A percentile compares a stretch with the other conserved stretches of the same genome.
Conservation (phyloP, 257 asterid species). For the Thymus quinquecostatus region DNA sequence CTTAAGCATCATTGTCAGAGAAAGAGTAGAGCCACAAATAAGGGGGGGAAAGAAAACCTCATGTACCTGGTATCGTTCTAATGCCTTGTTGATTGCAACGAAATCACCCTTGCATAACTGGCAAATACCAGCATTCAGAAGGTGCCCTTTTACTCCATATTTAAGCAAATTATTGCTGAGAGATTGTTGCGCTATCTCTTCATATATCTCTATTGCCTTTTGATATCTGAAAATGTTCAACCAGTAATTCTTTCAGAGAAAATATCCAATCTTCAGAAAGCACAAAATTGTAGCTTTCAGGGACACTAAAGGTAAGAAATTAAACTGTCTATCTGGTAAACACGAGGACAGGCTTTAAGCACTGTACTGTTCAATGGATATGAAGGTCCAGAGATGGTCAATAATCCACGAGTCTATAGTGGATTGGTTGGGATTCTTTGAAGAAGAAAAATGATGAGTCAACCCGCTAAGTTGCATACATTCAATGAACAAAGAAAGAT, state of each 20-base stretch:
- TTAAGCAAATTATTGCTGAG: constrained; percentile 63
- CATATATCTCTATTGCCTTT: constrained; percentile 64
- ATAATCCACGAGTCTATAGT: constrained; percentile 1
- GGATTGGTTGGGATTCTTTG: neutral
- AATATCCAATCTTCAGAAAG: constrained; percentile 20
- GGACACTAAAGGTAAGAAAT: neutral
- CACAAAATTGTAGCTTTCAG: neutral
- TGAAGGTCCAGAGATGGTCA: constrained; percentile 9
- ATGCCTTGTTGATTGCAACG: constrained; percentile 62
- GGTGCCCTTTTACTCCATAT: constrained; percentile 80
- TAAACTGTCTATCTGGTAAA: constrained; percentile 7
- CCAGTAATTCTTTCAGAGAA: constrained; percentile 29
- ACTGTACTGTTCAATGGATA: neutral
- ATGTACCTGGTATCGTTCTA: constrained; percentile 59
- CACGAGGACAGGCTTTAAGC: constrained; percentile 7
- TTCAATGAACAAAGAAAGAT: neutral
- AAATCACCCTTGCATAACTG: constrained; percentile 67
- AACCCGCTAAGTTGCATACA: constrained; percentile 3
- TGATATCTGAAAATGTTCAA: constrained; percentile 51
- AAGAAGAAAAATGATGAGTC: constrained; percentile 6
- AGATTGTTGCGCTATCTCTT: constrained; percentile 68
- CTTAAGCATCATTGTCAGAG: constrained; percentile 11
- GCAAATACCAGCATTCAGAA: constrained; percentile 75
- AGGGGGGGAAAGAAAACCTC: neutral
- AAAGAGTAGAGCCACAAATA: constrained; percentile 18